Base-by-base conservation (phyloP, 129 eudicot species). In the Deinandra increscens region DNA sequence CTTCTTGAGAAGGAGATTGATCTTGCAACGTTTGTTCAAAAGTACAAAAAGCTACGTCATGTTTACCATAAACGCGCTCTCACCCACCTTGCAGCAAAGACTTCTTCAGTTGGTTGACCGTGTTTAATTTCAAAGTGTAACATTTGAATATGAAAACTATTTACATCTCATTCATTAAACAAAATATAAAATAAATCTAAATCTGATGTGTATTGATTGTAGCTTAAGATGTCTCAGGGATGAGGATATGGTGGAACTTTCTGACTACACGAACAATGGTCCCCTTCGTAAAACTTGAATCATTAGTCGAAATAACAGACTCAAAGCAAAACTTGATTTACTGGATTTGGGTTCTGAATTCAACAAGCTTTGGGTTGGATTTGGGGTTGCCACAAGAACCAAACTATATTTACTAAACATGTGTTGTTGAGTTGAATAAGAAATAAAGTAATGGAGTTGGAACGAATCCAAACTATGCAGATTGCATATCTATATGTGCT, bases 1-100 rank as follows among this genome's bases (percentile, higher is more conserved):
- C 96, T 88, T 70, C 96, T 92, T 60, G 86, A 82, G 34, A 61
- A 82, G 60, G 98, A 91, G 66, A 88, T 86, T 29, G 96, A 84
- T 73, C 81, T 86, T 34, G 72, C 79, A 4, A 68, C 81, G 5
- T 91, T 91, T 39, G 83, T 84, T 38, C 95, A 88, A 69, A 91
- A 88, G 73, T 88, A 88, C 83, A 91, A 91, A 84, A 82, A 77
- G 69, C 64, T 88, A 43, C 88, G 97, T 0, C 41, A 69, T 51
- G 64, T 81, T 38, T 88, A 85, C 77, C 96, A 88, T 60, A 88
- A 83, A 67, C 87, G 75, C 9, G 80, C 96, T 67, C 89, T 88
- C 36, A 88, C 85, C 10, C 85, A 81, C 74, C 85, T 88, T 29
- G 89, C 96, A 42, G 91, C 91, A 38, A 88, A 83, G 79, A 88